phyloP scores from a whole-genome alignment of 2,329 filamentous ascomycete genomes.

The Hypoxylon sp. region DNA sequence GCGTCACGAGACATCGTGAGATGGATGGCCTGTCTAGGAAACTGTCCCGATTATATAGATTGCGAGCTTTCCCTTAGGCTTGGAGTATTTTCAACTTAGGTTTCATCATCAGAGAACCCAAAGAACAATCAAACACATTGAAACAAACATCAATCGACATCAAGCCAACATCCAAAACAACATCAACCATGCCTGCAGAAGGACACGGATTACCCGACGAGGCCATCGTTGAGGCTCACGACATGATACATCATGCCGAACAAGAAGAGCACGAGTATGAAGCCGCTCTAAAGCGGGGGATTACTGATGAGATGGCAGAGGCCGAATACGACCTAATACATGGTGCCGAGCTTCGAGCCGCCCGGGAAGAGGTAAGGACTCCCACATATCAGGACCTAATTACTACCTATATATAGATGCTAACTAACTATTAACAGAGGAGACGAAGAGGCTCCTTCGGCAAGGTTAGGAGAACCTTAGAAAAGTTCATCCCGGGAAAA shows the following conservation, averaged over 20 bases:
- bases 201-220: conserved; percentile 51
- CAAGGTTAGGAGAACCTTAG: conserved; percentile 49
- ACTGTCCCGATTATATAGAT: conserved; percentile 38
- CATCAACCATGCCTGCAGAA: conserved; percentile 50
- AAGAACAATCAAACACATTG: conserved; percentile 17
- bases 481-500: conserved; percentile 49
- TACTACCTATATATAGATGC: background rate
- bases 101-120: conserved; percentile 3
- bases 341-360: conserved; percentile 49
- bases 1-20: conserved; percentile 41
- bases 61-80: conserved; percentile 5
- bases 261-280: conserved; percentile 54
- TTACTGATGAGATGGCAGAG: conserved; percentile 50
- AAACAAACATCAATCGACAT: conserved; percentile 19
- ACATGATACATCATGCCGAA: conserved; percentile 55
- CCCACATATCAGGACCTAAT: background rate
- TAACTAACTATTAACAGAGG: conserved; percentile 37
- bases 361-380: conserved; percentile 41
- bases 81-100: background rate
- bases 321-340: conserved; percentile 53
- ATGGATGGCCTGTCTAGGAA: conserved; percentile 25
- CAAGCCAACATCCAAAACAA: conserved; percentile 14
- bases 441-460: conserved; percentile 23
- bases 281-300: conserved; percentile 50
- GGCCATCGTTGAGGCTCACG: conserved; percentile 48